Conservation (phyloP, 805 yeast species). For the Priceomyces castillae region DNA sequence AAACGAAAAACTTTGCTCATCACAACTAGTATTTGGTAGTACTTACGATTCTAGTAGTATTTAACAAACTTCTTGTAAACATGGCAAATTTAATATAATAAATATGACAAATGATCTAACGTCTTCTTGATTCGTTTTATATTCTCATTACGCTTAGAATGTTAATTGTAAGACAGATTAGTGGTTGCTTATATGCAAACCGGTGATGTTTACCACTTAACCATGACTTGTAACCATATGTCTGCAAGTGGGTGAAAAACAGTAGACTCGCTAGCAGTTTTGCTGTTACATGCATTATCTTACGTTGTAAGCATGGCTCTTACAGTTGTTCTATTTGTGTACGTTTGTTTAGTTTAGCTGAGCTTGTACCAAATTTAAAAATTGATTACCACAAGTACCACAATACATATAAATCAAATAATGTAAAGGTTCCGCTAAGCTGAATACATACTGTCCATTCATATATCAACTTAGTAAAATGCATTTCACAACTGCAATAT, state of each 20-base stretch:
- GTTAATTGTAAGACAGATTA: conserved; percentile 1
- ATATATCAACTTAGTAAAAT: too few relatives aligned
- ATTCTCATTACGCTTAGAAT: not conserved
- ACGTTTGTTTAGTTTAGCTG: not conserved
- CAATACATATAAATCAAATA: not conserved
- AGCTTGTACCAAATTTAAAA: not conserved
- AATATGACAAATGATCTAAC: too few relatives aligned
- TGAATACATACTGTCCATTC: too few relatives aligned
- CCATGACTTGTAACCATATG: too few relatives aligned
- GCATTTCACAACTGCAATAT: not conserved
- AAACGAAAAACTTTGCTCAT: not conserved
- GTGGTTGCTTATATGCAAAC: conserved; percentile 4
- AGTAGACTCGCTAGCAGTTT: too few relatives aligned
- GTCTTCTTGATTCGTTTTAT: too few relatives aligned
- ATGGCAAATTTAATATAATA: conserved; percentile 2
- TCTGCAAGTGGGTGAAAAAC: too few relatives aligned
- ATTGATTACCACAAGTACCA: conserved; percentile 2
- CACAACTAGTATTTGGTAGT: not conserved
- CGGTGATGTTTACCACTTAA: too few relatives aligned
- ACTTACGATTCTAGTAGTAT: conserved; percentile 15
- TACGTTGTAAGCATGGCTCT: too few relatives aligned
- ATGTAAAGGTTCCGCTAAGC: too few relatives aligned
- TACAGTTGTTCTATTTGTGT: too few relatives aligned
- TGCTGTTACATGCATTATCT: too few relatives aligned
- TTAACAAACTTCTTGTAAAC: conserved; percentile 16